These are phyloP conservation scores for Vitis rotundifolia DNA, from an alignment of 164 flowering plant species.

Conservation along the genomic window DNA sequence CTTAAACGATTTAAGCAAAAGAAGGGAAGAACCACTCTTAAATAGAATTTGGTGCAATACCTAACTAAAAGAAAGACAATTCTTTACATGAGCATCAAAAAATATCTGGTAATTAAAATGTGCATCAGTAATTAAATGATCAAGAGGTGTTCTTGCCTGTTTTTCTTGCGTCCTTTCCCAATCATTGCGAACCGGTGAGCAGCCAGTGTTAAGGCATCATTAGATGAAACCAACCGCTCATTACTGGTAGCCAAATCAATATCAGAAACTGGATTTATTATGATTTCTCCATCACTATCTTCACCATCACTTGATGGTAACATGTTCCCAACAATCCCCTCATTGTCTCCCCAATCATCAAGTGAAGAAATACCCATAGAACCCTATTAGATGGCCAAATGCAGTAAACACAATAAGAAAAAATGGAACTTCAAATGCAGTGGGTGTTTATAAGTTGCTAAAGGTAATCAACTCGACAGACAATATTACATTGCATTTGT, in stretches of 20 bases:
- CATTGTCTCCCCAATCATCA: slow-evolving; percentile 54
- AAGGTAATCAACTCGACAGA: neutral
- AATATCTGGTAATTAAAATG: neutral
- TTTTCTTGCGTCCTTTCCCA: slow-evolving; percentile 37
- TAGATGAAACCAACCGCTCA: slow-evolving; percentile 27
- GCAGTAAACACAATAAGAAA: neutral
- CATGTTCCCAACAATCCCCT: slow-evolving; percentile 27
- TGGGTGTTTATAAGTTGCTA: too few species aligned
- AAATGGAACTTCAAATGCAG: too few species aligned
- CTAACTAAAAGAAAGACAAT: neutral
- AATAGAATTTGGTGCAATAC: neutral
- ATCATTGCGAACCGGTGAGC: slow-evolving; percentile 58
- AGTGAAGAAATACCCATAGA: slow-evolving; percentile 37
- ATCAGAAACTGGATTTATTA: slow-evolving; percentile 58
- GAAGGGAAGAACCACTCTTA: too few species aligned
- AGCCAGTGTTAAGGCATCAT: slow-evolving; percentile 52
- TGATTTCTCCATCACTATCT: slow-evolving; percentile 69
- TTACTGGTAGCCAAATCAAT: slow-evolving; percentile 53
- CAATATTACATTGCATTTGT: too few species aligned
- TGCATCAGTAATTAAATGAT: neutral
- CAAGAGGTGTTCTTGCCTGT: slow-evolving; percentile 33
- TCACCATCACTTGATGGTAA: slow-evolving; percentile 81
- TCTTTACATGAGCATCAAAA: neutral
- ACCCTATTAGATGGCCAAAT: slow-evolving; percentile 33
- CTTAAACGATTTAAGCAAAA: too few species aligned